Conservation (phyloP, 2,329 filamentous ascomycete genomes). For the Aspergillus pseudonomiae region DNA sequence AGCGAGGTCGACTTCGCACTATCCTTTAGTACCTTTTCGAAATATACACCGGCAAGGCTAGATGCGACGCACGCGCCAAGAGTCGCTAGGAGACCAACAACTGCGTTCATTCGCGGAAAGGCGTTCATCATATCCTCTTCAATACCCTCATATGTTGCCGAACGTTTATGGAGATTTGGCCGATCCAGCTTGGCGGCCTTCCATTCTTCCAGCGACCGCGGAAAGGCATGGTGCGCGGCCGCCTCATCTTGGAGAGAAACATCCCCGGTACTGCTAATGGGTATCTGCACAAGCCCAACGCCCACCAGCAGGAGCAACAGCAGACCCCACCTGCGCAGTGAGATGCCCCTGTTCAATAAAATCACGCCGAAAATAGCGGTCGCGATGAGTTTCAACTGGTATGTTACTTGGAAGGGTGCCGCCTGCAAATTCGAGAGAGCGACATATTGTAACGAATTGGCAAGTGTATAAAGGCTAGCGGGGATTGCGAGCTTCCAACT, state of each 20-base stretch:
- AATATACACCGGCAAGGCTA: slow-evolving; percentile 72
- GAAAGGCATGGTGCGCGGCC: slow-evolving; percentile 70
- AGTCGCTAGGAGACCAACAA: slow-evolving; percentile 77
- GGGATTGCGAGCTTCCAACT: slow-evolving; percentile 95
- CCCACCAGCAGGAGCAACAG: slow-evolving; percentile 79
- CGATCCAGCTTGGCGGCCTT: slow-evolving; percentile 58
- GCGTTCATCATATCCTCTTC: slow-evolving; percentile 61
- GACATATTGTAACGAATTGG: slow-evolving; percentile 92
- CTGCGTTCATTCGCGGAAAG: slow-evolving; percentile 69
- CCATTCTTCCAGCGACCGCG: slow-evolving; percentile 75
- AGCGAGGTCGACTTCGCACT: slow-evolving; percentile 74
- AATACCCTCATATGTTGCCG: slow-evolving; percentile 90
- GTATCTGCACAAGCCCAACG: slow-evolving; percentile 82
- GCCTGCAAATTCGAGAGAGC: slow-evolving; percentile 89
- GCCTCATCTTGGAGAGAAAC: slow-evolving; percentile 60
- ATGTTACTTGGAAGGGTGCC: slow-evolving; percentile 89
- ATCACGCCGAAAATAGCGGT: slow-evolving; percentile 84
- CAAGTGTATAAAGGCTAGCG: slow-evolving; percentile 82
- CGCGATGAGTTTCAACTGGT: slow-evolving; percentile 91
- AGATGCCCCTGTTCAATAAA: slow-evolving; percentile 72
- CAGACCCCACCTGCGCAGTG: slow-evolving; percentile 75
- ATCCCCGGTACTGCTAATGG: slow-evolving; percentile 61
- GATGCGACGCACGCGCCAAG: slow-evolving; percentile 77
- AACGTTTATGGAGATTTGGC: slow-evolving; percentile 64
- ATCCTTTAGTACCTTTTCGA: slow-evolving; percentile 85